Evolutionary conservation across 768 basidiomycete genomes (phyloP).

Genomic region (Dentipellis fragilis): DNA sequence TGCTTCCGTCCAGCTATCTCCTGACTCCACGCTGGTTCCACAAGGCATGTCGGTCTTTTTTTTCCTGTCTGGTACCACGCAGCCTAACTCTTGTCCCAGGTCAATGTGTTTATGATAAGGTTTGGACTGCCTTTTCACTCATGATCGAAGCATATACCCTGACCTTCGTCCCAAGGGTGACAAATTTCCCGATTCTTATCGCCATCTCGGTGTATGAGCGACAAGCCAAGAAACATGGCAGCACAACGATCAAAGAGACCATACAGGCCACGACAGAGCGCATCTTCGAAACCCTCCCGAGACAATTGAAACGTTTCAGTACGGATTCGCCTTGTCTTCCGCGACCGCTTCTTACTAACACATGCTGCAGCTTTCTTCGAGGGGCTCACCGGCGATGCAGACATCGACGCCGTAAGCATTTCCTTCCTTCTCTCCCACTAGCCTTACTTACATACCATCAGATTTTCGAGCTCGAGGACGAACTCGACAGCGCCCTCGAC

Average conservation of each 20-base stretch:
- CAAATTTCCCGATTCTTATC: slow-evolving; percentile 79
- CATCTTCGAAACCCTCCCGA: slow-evolving; percentile 64
- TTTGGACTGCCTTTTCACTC: slow-evolving; percentile 17
- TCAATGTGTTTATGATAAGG: slow-evolving; percentile 86
- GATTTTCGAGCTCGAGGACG: slow-evolving; percentile 77
- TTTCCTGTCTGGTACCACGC: slow-evolving; percentile 8
- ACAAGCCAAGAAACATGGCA: slow-evolving; percentile 60
- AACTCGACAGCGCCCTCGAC: slow-evolving; percentile 49
- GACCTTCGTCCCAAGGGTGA: slow-evolving; percentile 34
- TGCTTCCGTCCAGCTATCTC: slow-evolving; percentile 80
- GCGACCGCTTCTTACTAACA: not conserved
- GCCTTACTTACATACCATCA: slow-evolving; percentile 18
- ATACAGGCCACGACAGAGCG: slow-evolving; percentile 56
- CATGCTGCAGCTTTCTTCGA: slow-evolving; percentile 62
- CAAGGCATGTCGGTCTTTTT: slow-evolving; percentile 47
- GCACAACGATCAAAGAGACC: slow-evolving; percentile 65
- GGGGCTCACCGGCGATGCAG: slow-evolving; percentile 58
- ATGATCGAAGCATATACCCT: not conserved
- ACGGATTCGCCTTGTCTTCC: slow-evolving; percentile 19
- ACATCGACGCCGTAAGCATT: slow-evolving; percentile 60
- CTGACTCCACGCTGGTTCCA: slow-evolving; percentile 97
- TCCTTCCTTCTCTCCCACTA: not conserved
- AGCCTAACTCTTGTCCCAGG: slow-evolving; percentile 29
- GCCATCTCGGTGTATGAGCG: slow-evolving; percentile 80
- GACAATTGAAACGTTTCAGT: slow-evolving; percentile 68